A percentile compares a stretch with the other conserved stretches of the same genome.
These are phyloP conservation scores for Euphorbia schlechtendalii DNA, from an alignment of 441 rosid genomes.

Conservation along the genomic window DNA sequence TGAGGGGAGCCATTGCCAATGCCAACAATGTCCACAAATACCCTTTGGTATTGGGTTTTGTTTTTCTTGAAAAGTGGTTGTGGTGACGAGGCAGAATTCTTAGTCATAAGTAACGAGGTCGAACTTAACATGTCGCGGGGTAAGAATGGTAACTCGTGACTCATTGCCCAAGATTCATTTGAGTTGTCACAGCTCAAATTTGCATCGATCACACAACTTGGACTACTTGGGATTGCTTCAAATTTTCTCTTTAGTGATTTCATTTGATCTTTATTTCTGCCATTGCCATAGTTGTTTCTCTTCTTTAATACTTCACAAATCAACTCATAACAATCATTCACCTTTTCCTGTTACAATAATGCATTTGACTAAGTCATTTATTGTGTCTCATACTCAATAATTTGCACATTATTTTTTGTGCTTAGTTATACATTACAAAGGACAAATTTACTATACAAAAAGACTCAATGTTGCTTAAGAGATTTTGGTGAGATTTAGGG, in stretches of 20 bases:
- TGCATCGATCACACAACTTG: constrained; percentile 60
- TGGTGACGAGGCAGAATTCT: constrained; percentile 17
- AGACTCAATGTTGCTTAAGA: too few relatives aligned
- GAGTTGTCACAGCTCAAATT: constrained; percentile 49
- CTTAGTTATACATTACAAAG: too few relatives aligned
- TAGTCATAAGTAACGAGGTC: too few relatives aligned
- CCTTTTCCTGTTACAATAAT: constrained; percentile 43
- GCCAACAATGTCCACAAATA: constrained; percentile 38
- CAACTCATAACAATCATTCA: constrained; percentile 43
- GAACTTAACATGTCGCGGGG: too few relatives aligned
- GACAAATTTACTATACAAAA: too few relatives aligned
- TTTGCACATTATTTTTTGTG: too few relatives aligned
- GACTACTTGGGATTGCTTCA: constrained; percentile 38
- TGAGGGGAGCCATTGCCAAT: constrained; percentile 19
- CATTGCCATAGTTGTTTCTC: constrained; percentile 1
- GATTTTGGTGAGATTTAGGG: too few relatives aligned
- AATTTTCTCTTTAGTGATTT: constrained; percentile 43
- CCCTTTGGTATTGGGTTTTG: constrained; percentile 42
- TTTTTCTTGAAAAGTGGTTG: constrained; percentile 48
- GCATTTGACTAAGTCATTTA: too few relatives aligned
- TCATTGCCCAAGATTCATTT: constrained; percentile 44
- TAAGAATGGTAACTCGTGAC: too few relatives aligned
- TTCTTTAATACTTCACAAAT: constrained; percentile 28
- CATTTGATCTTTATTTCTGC: background rate
- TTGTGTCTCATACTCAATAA: too few relatives aligned